These are phyloP conservation scores for Leucocoprinus leucothites DNA, from an alignment of 768 basidiomycete genomes.

Conservation along the genomic window DNA sequence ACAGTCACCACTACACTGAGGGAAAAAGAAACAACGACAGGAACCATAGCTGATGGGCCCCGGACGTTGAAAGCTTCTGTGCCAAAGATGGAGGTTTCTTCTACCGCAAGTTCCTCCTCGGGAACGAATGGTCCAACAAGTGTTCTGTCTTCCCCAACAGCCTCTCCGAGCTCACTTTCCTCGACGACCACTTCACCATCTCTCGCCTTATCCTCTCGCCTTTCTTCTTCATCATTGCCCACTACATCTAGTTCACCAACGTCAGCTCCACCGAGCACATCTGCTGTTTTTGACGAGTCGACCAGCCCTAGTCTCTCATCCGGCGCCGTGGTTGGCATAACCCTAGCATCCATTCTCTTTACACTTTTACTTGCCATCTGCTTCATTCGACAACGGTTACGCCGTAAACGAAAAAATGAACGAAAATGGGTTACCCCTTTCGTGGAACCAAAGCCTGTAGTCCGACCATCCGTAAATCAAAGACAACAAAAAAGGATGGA, in stretches of 20 bases:
- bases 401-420: slow-evolving; percentile 36
- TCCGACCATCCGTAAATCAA: slow-evolving; percentile 14
- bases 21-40: neutral
- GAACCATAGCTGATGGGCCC: too few species aligned
- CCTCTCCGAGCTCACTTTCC: neutral
- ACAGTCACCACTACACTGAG: neutral
- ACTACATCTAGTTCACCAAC: neutral
- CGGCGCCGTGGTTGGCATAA: slow-evolving; percentile 54
- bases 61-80: too few species aligned
- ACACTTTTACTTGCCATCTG: slow-evolving; percentile 38
- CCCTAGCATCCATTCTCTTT: slow-evolving; percentile 39
- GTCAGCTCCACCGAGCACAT: neutral
- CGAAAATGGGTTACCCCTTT: slow-evolving; percentile 23
- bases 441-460: slow-evolving; percentile 28
- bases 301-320: slow-evolving; percentile 25
- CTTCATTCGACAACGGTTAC: slow-evolving; percentile 44
- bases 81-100: neutral
- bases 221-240: neutral
- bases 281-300: neutral
- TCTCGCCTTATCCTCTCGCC: neutral
- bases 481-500: slow-evolving; percentile 10
- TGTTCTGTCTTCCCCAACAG: neutral
- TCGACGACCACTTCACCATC: neutral
- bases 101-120: neutral
- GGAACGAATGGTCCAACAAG: neutral